phyloP scores from a whole-genome alignment of 192 early-diverging fungal species.

The Radiomyces spectabilis region DNA sequence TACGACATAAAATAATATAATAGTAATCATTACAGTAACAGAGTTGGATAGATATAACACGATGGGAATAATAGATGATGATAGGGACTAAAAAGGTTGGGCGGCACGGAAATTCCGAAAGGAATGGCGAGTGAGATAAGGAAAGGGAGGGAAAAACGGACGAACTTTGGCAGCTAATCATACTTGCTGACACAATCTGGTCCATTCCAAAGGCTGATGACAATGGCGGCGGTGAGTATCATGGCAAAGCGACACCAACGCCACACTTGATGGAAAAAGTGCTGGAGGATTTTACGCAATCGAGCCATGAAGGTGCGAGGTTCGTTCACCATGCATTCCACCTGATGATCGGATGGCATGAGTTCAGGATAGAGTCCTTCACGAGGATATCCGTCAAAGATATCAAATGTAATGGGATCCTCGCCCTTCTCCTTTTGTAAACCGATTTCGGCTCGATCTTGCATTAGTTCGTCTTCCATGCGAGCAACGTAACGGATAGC shows the following conservation, averaged over 20 bases:
- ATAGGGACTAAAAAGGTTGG: background rate
- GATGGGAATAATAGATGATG: background rate
- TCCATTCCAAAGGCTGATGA: constrained; percentile 45
- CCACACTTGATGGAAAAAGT: constrained; percentile 38
- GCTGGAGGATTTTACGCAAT: constrained; percentile 1
- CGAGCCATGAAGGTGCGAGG: constrained; percentile 6
- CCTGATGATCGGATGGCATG: too few relatives aligned
- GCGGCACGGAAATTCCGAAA: background rate
- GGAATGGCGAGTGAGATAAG: background rate
- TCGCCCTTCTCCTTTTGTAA: background rate
- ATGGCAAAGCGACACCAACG: constrained; percentile 49
- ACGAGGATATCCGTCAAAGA: background rate
- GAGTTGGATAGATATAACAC: background rate
- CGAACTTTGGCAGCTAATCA: background rate
- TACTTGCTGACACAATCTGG: too few relatives aligned
- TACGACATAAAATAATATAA: background rate
- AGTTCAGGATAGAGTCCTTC: constrained; percentile 16
- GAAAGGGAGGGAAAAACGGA: background rate
- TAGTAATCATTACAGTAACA: too few relatives aligned
- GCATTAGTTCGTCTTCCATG: background rate
- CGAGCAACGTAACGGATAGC: constrained; percentile 11
- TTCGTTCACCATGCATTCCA: background rate
- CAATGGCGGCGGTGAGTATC: constrained; percentile 36
- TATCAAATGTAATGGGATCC: background rate
- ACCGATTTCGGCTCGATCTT: background rate